Base-by-base conservation (phyloP, 805 yeast genomes). In the Lipomyces anomalus region DNA sequence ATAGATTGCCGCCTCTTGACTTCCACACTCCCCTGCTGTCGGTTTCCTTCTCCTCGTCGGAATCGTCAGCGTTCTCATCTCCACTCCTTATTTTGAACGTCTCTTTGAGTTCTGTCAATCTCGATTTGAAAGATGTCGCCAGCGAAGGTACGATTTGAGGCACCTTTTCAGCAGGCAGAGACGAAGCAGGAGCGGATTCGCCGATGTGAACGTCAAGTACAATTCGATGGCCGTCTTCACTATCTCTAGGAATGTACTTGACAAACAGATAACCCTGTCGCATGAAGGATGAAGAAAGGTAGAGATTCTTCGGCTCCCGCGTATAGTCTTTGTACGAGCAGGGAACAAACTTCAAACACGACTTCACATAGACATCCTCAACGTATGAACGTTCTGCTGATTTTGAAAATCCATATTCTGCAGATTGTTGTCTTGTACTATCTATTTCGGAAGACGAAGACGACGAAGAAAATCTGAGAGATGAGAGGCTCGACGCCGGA, bases 241-340 rank as follows among this genome's bases (percentile, higher is more conserved):
- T 42, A 48, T 18, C 33, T 40, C 52, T 60, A 47, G 61, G 42
- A 16, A 57, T 57, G 18, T 59, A 34, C 40, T 59, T 55, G n/a
- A 55, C 58, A 52, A 57, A 66, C 17, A 78, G 53, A 56, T 56
- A 76, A 33, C 69, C 67, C 40, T 63, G 62, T 39, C 60, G 57
- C 29, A 67, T 52, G 78, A 78, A 75, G 3, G 72, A 64, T 20
- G 59, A 53, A 3, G 71, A 71, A 44, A 78, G 64, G 16, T 58
- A 56, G 32, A 78, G 63, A 56, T 78, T 81, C 52, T 76, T 76
- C 20, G 69, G 68, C 22, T 74, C 50, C 40, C 64, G 62, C 30
- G 50, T 43, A 79, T 79, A 76, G 13, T 28, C 13, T 4, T 24
- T n/a, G 22, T 47, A 46, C 17, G 24, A 11, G 30, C 44, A 22